phyloP scores from a whole-genome alignment of 495 filamentous ascomycete species.

The Evansstolkia leycettana region DNA sequence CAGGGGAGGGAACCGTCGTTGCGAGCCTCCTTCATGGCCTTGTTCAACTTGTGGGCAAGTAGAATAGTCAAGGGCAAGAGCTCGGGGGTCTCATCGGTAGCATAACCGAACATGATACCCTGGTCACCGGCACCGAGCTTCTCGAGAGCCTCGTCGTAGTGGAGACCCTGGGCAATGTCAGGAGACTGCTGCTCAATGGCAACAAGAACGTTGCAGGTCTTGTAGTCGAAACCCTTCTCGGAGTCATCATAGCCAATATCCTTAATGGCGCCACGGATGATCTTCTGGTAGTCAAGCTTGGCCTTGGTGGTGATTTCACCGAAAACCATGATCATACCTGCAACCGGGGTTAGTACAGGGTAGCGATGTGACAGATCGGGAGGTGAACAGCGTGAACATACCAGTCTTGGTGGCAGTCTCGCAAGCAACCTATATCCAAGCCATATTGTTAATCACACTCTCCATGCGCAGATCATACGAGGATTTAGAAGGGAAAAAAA shows the following conservation, averaged over 20 bases:
- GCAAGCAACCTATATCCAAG: slow-evolving; percentile 55
- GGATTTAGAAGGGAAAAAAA: neutral
- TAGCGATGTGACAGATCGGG: slow-evolving; percentile 1
- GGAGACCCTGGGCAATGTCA: slow-evolving; percentile 96
- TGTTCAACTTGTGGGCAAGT: slow-evolving; percentile 91
- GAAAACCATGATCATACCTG: slow-evolving; percentile 96
- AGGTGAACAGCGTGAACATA: slow-evolving; percentile 15
- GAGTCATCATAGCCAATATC: slow-evolving; percentile 97
- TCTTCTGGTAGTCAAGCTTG: slow-evolving; percentile 90
- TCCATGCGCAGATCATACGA: neutral
- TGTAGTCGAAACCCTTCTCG: slow-evolving; percentile 98
- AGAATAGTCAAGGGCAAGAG: slow-evolving; percentile 86
- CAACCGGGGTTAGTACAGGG: neutral
- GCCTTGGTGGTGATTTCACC: slow-evolving; percentile 98
- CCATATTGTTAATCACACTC: neutral
- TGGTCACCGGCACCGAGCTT: slow-evolving; percentile 98
- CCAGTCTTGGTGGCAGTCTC: slow-evolving; percentile 99
- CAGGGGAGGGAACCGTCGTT: slow-evolving; percentile 79
- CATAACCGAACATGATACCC: slow-evolving; percentile 99
- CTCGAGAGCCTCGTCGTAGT: slow-evolving; percentile 93
- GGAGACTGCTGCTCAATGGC: slow-evolving; percentile 99
- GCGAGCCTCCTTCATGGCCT: slow-evolving; percentile 78
- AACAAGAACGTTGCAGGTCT: slow-evolving; percentile 96
- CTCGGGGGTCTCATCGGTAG: slow-evolving; percentile 97
- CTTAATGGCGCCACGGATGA: slow-evolving; percentile 91